A percentile compares a stretch with the other conserved stretches of the same genome.
Evolutionary conservation across 208 protist genomes (phyloP).

Genomic region (Wallacemonas sp.): DNA sequence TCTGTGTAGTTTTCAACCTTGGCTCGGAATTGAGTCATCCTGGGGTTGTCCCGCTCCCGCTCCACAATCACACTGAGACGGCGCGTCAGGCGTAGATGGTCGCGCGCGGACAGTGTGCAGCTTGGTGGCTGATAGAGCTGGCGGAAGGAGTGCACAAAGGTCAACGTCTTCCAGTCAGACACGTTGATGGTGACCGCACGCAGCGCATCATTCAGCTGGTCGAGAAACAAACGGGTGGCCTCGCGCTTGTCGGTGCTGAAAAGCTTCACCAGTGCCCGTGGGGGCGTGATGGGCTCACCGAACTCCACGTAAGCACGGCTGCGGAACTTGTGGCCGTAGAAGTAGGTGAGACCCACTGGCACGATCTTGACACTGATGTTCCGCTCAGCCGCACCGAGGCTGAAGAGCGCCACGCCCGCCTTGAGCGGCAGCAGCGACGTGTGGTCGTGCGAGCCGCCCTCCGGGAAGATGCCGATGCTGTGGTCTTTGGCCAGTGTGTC

Average conservation of each 20-base stretch:
- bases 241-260: slow-evolving; percentile 81
- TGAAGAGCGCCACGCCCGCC: slow-evolving; percentile 93
- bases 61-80: slow-evolving; percentile 80
- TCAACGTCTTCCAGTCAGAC: slow-evolving; percentile 87
- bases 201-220: slow-evolving; percentile 79
- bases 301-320: slow-evolving; percentile 89
- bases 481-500: slow-evolving; percentile 76
- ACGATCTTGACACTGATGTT: slow-evolving; percentile 83
- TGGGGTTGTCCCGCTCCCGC: slow-evolving; percentile 49
- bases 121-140: slow-evolving; percentile 88
- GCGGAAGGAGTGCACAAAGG: slow-evolving; percentile 88
- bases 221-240: slow-evolving; percentile 77
- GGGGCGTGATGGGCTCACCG: slow-evolving; percentile 77
- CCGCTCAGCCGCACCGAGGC: slow-evolving; percentile 84
- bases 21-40: slow-evolving; percentile 68
- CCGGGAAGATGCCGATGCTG: slow-evolving; percentile 95
- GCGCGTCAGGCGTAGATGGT: slow-evolving; percentile 86
- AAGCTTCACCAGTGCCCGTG: slow-evolving; percentile 59
- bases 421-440: slow-evolving; percentile 95
- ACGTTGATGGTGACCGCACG: slow-evolving; percentile 88
- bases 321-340: slow-evolving; percentile 92
- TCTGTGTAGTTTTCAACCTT: slow-evolving; percentile 84
- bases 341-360: slow-evolving; percentile 91
- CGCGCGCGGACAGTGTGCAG: slow-evolving; percentile 59
- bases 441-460: slow-evolving; percentile 95